These are phyloP conservation scores for Fomitopsis betulina DNA, from an alignment of 1,284 basidiomycete genomes.

Conservation along the genomic window DNA sequence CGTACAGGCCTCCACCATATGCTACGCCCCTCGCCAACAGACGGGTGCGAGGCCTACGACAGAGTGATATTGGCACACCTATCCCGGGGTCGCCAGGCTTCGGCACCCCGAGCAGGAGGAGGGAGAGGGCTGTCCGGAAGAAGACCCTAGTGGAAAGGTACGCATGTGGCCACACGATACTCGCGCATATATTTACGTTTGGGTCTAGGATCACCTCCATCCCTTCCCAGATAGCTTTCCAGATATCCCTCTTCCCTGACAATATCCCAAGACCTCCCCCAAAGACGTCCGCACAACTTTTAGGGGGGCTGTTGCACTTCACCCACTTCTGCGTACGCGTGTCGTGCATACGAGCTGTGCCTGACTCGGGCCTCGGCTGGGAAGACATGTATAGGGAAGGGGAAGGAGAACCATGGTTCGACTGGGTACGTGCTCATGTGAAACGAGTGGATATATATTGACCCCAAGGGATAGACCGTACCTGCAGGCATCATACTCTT, in stretches of 20 bases:
- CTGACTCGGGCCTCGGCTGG: conserved; percentile 69
- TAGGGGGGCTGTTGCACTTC: conserved; percentile 61
- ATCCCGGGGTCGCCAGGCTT: conserved; percentile 33
- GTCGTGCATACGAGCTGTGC: conserved; percentile 48
- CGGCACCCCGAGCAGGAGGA: conserved; percentile 1
- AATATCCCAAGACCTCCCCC: conserved; percentile 68
- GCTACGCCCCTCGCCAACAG: conserved; percentile 48
- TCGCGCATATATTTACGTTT: neutral
- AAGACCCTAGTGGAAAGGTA: conserved; percentile 59
- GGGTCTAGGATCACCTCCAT: conserved; percentile 48
- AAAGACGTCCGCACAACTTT: conserved; percentile 57
- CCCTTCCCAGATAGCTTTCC: conserved; percentile 66
- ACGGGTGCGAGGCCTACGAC: conserved; percentile 32
- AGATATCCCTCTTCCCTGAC: conserved; percentile 69
- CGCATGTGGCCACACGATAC: conserved; percentile 3
- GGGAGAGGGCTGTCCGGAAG: conserved; percentile 54
- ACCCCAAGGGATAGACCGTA: conserved; percentile 42
- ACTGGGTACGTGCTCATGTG: conserved; percentile 57
- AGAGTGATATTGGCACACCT: conserved; percentile 35
- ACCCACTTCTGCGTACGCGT: conserved; percentile 63
- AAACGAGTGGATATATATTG: neutral
- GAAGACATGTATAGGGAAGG: conserved; percentile 70
- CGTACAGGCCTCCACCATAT: conserved; percentile 64
- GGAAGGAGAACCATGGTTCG: conserved; percentile 64
- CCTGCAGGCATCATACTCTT: conserved; percentile 53